These are phyloP conservation scores for Xylaria flabelliformis DNA, from an alignment of 495 filamentous ascomycete species.

Conservation along the genomic window DNA sequence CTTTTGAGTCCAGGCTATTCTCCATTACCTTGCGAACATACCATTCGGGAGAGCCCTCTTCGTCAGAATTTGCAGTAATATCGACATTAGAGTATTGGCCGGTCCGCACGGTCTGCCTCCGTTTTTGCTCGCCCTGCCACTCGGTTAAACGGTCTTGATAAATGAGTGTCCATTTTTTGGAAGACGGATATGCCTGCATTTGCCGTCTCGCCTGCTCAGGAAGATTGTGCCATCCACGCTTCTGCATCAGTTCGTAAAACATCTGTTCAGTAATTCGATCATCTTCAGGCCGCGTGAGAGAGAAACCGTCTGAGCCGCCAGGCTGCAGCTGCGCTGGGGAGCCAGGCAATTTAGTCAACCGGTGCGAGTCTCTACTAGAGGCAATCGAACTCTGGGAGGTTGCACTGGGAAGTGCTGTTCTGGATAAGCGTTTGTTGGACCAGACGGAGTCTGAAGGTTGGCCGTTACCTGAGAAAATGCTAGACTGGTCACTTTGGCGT, in stretches of 20 bases:
- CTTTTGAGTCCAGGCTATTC: conserved; percentile 89
- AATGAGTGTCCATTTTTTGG: conserved; percentile 97
- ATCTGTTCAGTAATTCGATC: conserved; percentile 89
- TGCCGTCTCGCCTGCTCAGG: conserved; percentile 95
- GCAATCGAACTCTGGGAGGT: conserved; percentile 57
- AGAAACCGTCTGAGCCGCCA: conserved; percentile 64
- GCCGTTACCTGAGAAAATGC: conserved; percentile 71
- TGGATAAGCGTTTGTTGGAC: conserved; percentile 67
- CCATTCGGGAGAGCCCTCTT: conserved; percentile 97
- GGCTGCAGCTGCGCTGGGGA: conserved; percentile 48
- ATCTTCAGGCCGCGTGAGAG: conserved; percentile 73
- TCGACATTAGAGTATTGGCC: conserved; percentile 62
- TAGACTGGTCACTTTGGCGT: conserved; percentile 49
- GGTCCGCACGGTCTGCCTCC: conserved; percentile 72
- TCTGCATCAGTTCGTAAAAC: conserved; percentile 93
- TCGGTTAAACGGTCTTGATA: conserved; percentile 94
- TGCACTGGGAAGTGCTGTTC: conserved; percentile 54
- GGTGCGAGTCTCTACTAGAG: conserved; percentile 57
- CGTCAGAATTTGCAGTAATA: conserved; percentile 77
- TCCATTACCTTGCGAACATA: conserved; percentile 98
- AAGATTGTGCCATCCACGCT: conserved; percentile 94
- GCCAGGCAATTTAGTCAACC: conserved; percentile 54
- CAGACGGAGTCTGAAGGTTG: conserved; percentile 73
- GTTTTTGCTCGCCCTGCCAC: conserved; percentile 92
- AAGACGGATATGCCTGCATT: conserved; percentile 90